These are phyloP conservation scores for Fusarium brevicatenulatum DNA, from an alignment of 2,329 filamentous ascomycete species.

Conservation along the genomic window DNA sequence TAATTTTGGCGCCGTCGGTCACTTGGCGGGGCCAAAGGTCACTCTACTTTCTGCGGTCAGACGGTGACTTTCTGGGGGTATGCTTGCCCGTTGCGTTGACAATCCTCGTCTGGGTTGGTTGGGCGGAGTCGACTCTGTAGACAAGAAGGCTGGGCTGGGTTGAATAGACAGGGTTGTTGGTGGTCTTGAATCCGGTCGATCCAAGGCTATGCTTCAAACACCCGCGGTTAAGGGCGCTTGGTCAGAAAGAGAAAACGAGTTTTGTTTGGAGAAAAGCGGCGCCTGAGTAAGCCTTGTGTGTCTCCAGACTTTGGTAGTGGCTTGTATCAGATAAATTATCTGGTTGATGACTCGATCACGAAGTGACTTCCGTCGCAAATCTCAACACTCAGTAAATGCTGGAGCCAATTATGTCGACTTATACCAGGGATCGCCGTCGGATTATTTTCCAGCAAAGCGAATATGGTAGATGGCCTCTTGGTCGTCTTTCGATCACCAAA, in stretches of 20 bases:
- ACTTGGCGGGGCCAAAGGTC: slow-evolving; percentile 46
- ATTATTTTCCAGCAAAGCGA: slow-evolving; percentile 24
- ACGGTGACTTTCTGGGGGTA: slow-evolving; percentile 46
- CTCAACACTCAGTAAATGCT: slow-evolving; percentile 12
- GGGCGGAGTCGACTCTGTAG: slow-evolving; percentile 41
- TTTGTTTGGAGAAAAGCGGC: slow-evolving; percentile 19
- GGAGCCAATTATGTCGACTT: slow-evolving; percentile 25
- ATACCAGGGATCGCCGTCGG: slow-evolving; percentile 31
- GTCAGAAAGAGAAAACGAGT: not conserved
- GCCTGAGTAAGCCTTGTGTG: slow-evolving; percentile 27
- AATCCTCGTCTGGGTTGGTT: slow-evolving; percentile 45
- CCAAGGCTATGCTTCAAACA: slow-evolving; percentile 10
- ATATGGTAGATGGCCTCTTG: slow-evolving; percentile 12
- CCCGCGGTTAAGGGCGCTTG: slow-evolving; percentile 29
- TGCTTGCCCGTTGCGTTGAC: slow-evolving; percentile 44
- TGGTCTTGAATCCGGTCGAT: slow-evolving; percentile 29
- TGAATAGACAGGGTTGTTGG: slow-evolving; percentile 44
- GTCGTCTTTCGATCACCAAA: slow-evolving; percentile 8
- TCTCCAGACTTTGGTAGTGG: slow-evolving; percentile 18
- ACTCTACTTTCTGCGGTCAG: slow-evolving; percentile 50
- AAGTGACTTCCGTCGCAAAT: slow-evolving; percentile 9
- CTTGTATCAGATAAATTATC: slow-evolving; percentile 37
- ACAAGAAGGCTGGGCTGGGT: slow-evolving; percentile 39
- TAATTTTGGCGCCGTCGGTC: slow-evolving; percentile 47
- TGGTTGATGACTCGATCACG: slow-evolving; percentile 20